Evolutionary conservation across 1,284 basidiomycete species (phyloP).

Genomic region (Ganoderma lingzhi): DNA sequence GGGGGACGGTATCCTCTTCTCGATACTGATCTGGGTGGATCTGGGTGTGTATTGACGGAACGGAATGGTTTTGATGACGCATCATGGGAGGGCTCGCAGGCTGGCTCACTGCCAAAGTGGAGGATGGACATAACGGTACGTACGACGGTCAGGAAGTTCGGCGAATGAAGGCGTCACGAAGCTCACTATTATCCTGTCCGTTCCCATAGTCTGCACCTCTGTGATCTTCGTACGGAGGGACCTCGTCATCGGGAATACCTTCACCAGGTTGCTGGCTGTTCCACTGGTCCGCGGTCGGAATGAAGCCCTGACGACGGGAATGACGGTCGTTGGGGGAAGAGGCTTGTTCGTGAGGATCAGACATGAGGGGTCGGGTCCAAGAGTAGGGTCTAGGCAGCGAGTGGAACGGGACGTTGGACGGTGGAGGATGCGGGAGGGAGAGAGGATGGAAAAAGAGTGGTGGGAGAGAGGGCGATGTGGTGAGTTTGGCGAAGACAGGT

Average conservation of each 20-base stretch:
- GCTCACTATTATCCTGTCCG: conserved; percentile 34
- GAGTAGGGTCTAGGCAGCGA: not conserved
- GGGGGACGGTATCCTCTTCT: conserved; percentile 41
- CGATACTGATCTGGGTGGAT: conserved; percentile 43
- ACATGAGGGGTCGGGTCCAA: conserved; percentile 25
- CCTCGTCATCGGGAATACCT: conserved; percentile 12
- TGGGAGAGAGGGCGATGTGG: not conserved
- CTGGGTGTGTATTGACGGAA: conserved; percentile 48
- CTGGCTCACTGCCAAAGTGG: conserved; percentile 26
- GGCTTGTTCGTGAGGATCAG: conserved; percentile 27
- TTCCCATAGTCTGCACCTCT: conserved; percentile 7
- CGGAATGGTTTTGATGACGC: conserved; percentile 49
- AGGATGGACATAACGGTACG: conserved; percentile 10
- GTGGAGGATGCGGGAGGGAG: conserved; percentile 8
- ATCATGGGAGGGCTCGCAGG: conserved; percentile 31
- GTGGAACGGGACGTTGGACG: not conserved
- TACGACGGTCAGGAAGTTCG: conserved; percentile 19
- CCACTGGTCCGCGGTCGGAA: conserved; percentile 30
- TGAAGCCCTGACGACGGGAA: conserved; percentile 31
- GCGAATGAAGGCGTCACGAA: conserved; percentile 12
- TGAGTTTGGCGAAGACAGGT: conserved; percentile 3
- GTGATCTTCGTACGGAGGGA: conserved; percentile 19
- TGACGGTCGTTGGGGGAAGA: conserved; percentile 28
- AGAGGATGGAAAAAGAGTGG: not conserved
- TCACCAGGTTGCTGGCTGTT: conserved; percentile 24